A percentile compares a stretch with the other conserved stretches of the same genome.
phyloP scores from a whole-genome alignment of 2,329 filamentous ascomycete genomes.

The Diaporthe velutina region DNA sequence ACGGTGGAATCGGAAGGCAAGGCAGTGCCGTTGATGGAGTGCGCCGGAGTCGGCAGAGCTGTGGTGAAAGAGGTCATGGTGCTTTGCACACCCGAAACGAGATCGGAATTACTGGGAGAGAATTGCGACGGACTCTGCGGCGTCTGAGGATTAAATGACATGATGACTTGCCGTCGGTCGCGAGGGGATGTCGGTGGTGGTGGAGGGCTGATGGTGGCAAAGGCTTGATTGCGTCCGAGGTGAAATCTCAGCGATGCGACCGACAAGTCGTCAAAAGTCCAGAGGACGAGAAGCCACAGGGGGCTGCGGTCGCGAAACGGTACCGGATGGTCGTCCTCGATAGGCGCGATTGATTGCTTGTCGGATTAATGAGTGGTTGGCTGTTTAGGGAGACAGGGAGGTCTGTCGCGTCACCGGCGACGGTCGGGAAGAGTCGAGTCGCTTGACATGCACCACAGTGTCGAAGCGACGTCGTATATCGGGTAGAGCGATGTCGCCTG shows the following conservation, averaged over 20 bases:
- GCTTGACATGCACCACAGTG: conserved; percentile 31
- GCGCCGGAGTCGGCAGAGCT: conserved; percentile 72
- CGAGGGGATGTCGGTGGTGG: conserved; percentile 18
- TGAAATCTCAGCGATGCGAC: conserved; percentile 24
- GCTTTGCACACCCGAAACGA: conserved; percentile 62
- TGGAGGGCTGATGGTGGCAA: conserved; percentile 19
- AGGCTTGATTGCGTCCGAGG: neutral
- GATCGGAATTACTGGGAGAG: conserved; percentile 68
- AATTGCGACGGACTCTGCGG: conserved; percentile 76
- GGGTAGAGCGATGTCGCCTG: conserved; percentile 14
- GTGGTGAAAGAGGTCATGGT: conserved; percentile 65
- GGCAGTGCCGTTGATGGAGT: conserved; percentile 71
- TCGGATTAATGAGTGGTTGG: conserved; percentile 11
- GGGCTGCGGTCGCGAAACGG: conserved; percentile 12
- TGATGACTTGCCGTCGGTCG: conserved; percentile 53
- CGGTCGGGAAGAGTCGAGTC: conserved; percentile 20
- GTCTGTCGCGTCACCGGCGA: conserved; percentile 36
- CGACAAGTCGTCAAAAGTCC: neutral
- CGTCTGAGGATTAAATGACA: conserved; percentile 77
- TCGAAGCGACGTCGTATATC: conserved; percentile 9
- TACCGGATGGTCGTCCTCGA: neutral
- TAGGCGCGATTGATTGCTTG: conserved; percentile 17
- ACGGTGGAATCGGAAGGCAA: conserved; percentile 58
- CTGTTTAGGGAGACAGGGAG: conserved; percentile 26
- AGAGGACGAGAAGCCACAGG: conserved; percentile 30